Evolutionary conservation across 2,329 filamentous ascomycete species (phyloP).

Genomic region (Diaporthe batatas): DNA sequence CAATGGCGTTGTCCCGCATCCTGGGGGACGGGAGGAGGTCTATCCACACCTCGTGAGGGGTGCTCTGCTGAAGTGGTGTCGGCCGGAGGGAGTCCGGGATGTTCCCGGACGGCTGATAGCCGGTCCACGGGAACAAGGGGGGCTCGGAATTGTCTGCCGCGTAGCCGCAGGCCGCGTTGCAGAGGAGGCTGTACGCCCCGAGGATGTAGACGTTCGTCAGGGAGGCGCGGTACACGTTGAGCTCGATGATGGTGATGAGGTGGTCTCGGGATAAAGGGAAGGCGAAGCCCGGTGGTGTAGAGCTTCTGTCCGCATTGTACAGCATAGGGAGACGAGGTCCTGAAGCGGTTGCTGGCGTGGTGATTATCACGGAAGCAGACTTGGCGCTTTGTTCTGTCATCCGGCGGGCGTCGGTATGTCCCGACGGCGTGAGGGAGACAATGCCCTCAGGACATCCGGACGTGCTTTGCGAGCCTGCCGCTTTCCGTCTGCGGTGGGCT

Average conservation of each 20-base stretch:
- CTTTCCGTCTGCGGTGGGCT: conserved; percentile 50
- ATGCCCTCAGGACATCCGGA: neutral
- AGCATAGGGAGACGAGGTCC: neutral
- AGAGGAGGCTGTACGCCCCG: conserved; percentile 45
- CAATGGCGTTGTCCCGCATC: conserved; percentile 46
- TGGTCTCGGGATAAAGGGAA: conserved; percentile 48
- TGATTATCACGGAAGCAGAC: neutral
- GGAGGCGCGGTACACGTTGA: conserved; percentile 54
- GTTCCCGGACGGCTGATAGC: conserved; percentile 35
- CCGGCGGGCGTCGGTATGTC: neutral
- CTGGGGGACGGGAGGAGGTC: conserved; percentile 44
- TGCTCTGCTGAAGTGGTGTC: conserved; percentile 45
- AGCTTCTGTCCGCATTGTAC: neutral
- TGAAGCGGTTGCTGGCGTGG: neutral
- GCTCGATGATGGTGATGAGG: conserved; percentile 53
- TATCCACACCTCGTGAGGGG: conserved; percentile 47
- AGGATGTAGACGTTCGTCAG: conserved; percentile 51
- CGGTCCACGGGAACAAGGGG: conserved; percentile 42
- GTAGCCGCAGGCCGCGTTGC: conserved; percentile 37
- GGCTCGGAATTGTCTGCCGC: conserved; percentile 36
- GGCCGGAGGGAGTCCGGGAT: conserved; percentile 46
- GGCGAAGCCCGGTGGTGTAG: neutral
- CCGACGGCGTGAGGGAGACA: neutral
- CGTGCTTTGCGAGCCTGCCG: neutral
- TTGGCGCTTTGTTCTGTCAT: neutral